These are phyloP conservation scores for Herpetomonas tarakana DNA, from an alignment of 208 protist genomes.

Conservation along the genomic window DNA sequence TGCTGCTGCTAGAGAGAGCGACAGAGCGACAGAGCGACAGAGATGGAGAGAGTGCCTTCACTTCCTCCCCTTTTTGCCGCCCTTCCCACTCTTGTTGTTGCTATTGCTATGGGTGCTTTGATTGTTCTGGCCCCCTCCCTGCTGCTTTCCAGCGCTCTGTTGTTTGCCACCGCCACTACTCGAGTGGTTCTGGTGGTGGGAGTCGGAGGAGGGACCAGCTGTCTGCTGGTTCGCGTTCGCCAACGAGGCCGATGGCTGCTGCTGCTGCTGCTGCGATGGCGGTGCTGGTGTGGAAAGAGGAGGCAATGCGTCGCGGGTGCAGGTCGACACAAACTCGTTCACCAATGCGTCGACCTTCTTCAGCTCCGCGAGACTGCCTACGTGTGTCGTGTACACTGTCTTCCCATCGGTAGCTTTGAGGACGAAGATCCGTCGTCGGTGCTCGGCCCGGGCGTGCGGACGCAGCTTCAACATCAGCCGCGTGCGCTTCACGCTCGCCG, in stretches of 20 bases:
- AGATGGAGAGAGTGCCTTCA: neutral
- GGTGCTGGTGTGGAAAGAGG: too few relatives aligned
- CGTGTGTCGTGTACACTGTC: slow-evolving; percentile 56
- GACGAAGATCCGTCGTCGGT: slow-evolving; percentile 33
- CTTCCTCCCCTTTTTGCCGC: slow-evolving; percentile 29
- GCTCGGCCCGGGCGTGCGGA: slow-evolving; percentile 21
- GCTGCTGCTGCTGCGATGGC: too few relatives aligned
- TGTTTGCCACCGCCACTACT: too few relatives aligned
- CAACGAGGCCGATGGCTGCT: too few relatives aligned
- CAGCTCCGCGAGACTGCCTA: slow-evolving; percentile 56
- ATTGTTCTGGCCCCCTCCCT: neutral
- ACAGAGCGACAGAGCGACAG: slow-evolving; percentile 2
- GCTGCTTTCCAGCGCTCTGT: neutral
- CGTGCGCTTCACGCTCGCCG: slow-evolving; percentile 55
- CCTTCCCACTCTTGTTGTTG: slow-evolving; percentile 8
- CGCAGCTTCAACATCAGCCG: slow-evolving; percentile 65
- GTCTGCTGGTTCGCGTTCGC: too few relatives aligned
- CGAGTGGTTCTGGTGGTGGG: too few relatives aligned
- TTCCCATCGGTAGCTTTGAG: slow-evolving; percentile 69
- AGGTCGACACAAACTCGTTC: slow-evolving; percentile 50
- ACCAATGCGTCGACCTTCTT: slow-evolving; percentile 59
- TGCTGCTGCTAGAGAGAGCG: neutral
- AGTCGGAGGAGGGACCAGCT: too few relatives aligned
- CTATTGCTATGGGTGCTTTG: slow-evolving; percentile 7
- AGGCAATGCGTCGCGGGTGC: slow-evolving; percentile 31